A percentile compares a stretch with the other conserved stretches of the same genome.
Evolutionary conservation across 441 rosid genomes (phyloP).

Genomic region (Biscutella laevigata): DNA sequence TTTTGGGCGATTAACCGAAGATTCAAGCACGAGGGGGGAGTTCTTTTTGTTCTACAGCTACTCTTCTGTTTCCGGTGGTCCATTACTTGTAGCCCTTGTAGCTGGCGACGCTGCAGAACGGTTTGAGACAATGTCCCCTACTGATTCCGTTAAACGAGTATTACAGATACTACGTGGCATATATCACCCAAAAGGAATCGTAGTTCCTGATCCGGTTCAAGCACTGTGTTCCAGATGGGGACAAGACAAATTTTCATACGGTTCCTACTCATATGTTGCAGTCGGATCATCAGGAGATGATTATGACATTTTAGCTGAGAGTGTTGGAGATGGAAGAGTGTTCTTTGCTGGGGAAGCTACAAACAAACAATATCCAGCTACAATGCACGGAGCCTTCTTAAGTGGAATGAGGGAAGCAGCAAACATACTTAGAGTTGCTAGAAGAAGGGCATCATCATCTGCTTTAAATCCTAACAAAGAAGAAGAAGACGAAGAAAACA

Average conservation of each 20-base stretch:
- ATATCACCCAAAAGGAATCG: conserved; percentile 78
- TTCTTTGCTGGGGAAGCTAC: conserved; percentile 96
- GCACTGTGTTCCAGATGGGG: conserved; percentile 92
- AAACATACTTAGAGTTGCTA: conserved; percentile 59
- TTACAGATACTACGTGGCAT: conserved; percentile 65
- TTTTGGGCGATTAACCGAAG: conserved; percentile 75
- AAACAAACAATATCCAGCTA: conserved; percentile 86
- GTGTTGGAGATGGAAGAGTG: conserved; percentile 81
- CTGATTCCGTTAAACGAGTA: conserved; percentile 68
- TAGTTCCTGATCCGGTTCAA: conserved; percentile 88
- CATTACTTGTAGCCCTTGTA: conserved; percentile 82
- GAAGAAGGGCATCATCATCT: conserved; percentile 38
- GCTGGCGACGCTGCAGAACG: conserved; percentile 77
- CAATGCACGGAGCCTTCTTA: conserved; percentile 93
- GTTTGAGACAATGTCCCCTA: conserved; percentile 74
- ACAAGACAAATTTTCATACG: conserved; percentile 67
- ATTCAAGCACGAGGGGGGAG: conserved; percentile 66
- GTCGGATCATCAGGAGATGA: conserved; percentile 95
- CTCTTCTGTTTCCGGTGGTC: conserved; percentile 77
- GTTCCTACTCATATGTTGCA: conserved; percentile 77
- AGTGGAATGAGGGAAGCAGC: conserved; percentile 98
- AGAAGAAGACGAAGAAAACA: conserved; percentile 23
- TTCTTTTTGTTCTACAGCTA: conserved; percentile 86
- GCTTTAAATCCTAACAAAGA: conserved; percentile 18
- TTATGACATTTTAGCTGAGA: conserved; percentile 80